phyloP scores from a whole-genome alignment of 345 rosid species.

The Anastatica hierochuntica region DNA sequence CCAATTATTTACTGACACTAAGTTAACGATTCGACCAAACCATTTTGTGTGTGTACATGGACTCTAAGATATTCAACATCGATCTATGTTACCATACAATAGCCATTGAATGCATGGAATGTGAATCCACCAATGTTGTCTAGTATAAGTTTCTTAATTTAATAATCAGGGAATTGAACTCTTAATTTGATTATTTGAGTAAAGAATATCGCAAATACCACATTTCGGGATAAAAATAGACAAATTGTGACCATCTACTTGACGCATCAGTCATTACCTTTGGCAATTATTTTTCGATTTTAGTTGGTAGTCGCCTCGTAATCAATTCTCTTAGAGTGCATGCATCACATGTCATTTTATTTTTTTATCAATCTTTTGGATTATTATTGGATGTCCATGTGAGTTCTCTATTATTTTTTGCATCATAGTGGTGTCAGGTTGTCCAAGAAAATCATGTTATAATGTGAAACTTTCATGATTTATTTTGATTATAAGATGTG shows the following conservation, averaged over 20 bases:
- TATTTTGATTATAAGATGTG: neutral
- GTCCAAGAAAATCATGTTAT: neutral
- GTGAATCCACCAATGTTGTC: neutral
- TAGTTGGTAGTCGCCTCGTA: neutral
- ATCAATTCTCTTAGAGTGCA: neutral
- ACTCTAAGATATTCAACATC: neutral
- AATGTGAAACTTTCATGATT: neutral
- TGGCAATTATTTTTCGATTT: neutral
- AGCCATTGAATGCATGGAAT: neutral
- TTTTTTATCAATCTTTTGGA: neutral
- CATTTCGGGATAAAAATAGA: neutral
- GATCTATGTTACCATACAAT: neutral
- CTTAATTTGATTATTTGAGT: neutral
- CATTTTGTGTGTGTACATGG: neutral
- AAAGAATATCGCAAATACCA: neutral
- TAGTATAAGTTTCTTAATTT: too few relatives aligned
- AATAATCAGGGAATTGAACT: neutral
- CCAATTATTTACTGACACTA: neutral
- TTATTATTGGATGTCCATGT: neutral
- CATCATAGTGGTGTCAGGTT: neutral
- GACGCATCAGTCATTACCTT: neutral
- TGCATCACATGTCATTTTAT: neutral
- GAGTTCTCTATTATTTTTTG: neutral
- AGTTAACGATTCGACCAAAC: too few relatives aligned
- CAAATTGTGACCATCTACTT: neutral